Evolutionary conservation across 2,329 filamentous ascomycete genomes (phyloP), one percentile per base, ranked within the genome.

Genomic region (Ophiostoma ips): DNA sequence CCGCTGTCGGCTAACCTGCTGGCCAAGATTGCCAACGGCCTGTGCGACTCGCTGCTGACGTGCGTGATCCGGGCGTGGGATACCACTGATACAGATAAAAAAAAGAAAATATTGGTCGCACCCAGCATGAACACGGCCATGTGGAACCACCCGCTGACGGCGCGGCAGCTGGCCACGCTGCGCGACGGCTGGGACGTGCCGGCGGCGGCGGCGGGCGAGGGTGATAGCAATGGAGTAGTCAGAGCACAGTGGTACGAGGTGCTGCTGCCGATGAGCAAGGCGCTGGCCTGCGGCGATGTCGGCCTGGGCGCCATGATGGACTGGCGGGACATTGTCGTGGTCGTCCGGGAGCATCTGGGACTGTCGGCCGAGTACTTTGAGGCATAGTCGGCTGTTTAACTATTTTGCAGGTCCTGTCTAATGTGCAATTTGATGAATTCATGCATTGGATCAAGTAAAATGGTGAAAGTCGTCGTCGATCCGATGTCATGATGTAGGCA

Each of bases 61-160:
- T 73, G 68, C 45, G 83, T 92, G 0, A 73, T 92, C 35, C 72
- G 90, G 18, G 90, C 90, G 0, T 98, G 90, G 92, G 90, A 96
- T 64, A 81, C 80, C 0, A 72, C 72, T n/a, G 78, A 79, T 0
- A 61, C 71, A 15, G 64, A 61, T 48, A 83, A 82, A 63, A 76
- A 71, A 55, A 87, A 82, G 63, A 76, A 71, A 55, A 87, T 94
- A 34, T 59, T 92, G 2, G 83, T 90, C 0, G 84, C 84, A 2
- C 62, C 55, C 34, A 55, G 84, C 30, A 94, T 95, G 87, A 95
- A 95, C 63, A 87, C 79, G 21, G 80, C 82, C 4, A 95, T 95
- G 89, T 94, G 85, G 83, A 71, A 73, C 50, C 87, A 95, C 62
- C 89, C 88, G 2, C 69, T 94, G 43, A 95, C 89, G 1, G 72